These are phyloP conservation scores for Stachybotrys elegans DNA, from an alignment of 2,329 filamentous ascomycete species.

Conservation along the genomic window DNA sequence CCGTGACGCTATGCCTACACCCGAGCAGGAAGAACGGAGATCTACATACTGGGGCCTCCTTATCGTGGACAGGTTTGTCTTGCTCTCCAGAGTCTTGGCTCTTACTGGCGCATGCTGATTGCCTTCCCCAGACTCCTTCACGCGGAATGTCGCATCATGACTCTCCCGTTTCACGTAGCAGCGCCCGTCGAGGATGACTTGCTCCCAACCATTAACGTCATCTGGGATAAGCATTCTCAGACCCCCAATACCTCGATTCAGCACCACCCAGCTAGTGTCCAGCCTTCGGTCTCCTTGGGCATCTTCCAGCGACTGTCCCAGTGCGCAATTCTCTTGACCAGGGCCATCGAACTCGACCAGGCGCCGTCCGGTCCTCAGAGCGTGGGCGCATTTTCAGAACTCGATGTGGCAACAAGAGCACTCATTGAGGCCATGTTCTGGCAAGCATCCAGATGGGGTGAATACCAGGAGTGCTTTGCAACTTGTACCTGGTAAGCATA, in stretches of 20 bases:
- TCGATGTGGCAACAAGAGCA: slow-evolving; percentile 24
- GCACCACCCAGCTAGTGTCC: slow-evolving; percentile 20
- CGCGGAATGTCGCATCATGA: slow-evolving; percentile 23
- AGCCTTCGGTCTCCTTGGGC: slow-evolving; percentile 24
- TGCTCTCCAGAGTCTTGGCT: neutral
- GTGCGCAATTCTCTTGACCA: slow-evolving; percentile 27
- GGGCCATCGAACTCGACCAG: slow-evolving; percentile 19
- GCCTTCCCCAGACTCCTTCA: slow-evolving; percentile 20
- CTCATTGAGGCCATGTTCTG: slow-evolving; percentile 28
- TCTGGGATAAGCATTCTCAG: slow-evolving; percentile 23
- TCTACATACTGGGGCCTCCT: slow-evolving; percentile 39
- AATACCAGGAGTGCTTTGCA: slow-evolving; percentile 29
- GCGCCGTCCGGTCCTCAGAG: slow-evolving; percentile 10
- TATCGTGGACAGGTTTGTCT: slow-evolving; percentile 36
- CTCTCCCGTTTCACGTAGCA: slow-evolving; percentile 28
- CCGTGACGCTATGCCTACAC: slow-evolving; percentile 19
- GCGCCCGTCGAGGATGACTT: slow-evolving; percentile 29
- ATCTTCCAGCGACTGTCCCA: slow-evolving; percentile 30
- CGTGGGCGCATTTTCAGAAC: slow-evolving; percentile 23
- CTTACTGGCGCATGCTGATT: neutral
- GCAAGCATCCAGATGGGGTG: slow-evolving; percentile 26
- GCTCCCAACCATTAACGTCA: slow-evolving; percentile 27
- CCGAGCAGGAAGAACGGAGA: slow-evolving; percentile 32
- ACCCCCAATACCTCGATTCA: slow-evolving; percentile 15
- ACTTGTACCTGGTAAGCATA: slow-evolving; percentile 26